phyloP scores from a whole-genome alignment of 371 early-diverging fungal genomes.

The Rhizomucor miehei region DNA sequence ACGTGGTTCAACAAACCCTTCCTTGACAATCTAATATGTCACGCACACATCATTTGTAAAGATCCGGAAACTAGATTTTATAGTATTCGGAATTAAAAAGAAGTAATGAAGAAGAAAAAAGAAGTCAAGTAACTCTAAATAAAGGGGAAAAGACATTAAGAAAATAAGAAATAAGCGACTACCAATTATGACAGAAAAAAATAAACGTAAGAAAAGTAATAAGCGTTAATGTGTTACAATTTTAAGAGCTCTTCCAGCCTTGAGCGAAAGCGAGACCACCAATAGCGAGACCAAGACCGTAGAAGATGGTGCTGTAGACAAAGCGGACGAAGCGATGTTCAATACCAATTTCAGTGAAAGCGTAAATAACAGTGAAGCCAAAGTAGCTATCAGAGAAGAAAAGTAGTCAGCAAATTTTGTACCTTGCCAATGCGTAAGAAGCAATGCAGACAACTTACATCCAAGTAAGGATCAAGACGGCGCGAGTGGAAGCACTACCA shows the following conservation, averaged over 20 bases:
- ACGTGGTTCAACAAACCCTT: too few relatives aligned
- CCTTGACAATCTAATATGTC: too few relatives aligned
- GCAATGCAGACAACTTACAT: conserved; percentile 21
- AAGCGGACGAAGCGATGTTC: conserved; percentile 39
- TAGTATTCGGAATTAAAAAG: background rate
- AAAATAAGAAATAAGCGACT: background rate
- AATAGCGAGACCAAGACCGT: conserved; percentile 35
- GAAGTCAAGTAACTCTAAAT: background rate
- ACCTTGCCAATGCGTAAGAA: background rate
- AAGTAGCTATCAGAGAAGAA: conserved; percentile 20
- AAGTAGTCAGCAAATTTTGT: background rate
- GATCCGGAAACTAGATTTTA: background rate
- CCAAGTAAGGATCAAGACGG: conserved; percentile 48
- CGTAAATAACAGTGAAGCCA: conserved; percentile 40
- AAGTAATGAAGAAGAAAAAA: background rate
- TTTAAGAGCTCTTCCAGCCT: conserved; percentile 23
- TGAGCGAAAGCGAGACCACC: conserved; percentile 36
- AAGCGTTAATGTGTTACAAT: too few relatives aligned
- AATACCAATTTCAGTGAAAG: conserved; percentile 29
- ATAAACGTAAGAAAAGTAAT: too few relatives aligned
- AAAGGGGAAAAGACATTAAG: background rate
- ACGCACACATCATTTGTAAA: too few relatives aligned
- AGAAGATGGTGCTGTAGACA: conserved; percentile 31
- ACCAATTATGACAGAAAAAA: background rate
- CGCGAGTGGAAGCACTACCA: conserved; percentile 39